A percentile compares a stretch with the other conserved stretches of the same genome.
Evolutionary conservation across 1,284 basidiomycete species (phyloP).

Genomic region (Pyrrhoderma noxium): DNA sequence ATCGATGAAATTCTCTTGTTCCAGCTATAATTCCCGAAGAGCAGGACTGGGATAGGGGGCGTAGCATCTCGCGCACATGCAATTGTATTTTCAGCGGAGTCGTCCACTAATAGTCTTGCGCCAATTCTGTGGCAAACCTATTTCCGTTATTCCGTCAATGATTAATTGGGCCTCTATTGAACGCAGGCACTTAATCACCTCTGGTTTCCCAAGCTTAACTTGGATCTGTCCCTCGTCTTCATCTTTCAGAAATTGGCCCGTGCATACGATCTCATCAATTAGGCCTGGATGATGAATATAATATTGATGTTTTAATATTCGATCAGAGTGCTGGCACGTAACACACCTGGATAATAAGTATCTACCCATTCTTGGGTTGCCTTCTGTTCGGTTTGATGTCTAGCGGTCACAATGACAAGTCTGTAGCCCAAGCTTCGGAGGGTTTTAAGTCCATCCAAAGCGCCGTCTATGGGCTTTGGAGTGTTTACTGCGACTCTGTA

Average conservation of each 20-base stretch:
- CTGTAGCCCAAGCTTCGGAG: constrained; percentile 60
- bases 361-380: constrained; percentile 64
- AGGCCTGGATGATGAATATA: constrained; percentile 31
- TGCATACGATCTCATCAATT: constrained; percentile 68
- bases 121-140: constrained; percentile 59
- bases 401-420: constrained; percentile 70
- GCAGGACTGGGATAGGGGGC: constrained; percentile 46
- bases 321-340: background rate
- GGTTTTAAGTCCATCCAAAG: constrained; percentile 49
- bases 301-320: background rate
- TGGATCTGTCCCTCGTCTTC: constrained; percentile 41
- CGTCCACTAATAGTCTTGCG: constrained; percentile 67
- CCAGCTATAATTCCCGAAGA: constrained; percentile 78
- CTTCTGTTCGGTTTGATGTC: constrained; percentile 49
- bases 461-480: constrained; percentile 54
- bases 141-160: background rate
- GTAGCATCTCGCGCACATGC: constrained; percentile 38
- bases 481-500: constrained; percentile 49
- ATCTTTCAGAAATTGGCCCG: constrained; percentile 54
- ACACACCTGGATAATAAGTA: constrained; percentile 52
- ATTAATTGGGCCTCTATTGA: background rate
- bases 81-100: constrained; percentile 71
- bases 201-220: constrained; percentile 61
- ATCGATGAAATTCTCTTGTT: constrained; percentile 47
- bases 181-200: constrained; percentile 34